Evolutionary conservation across 345 rosid species (phyloP).

Genomic region (Moricandia arvensis): DNA sequence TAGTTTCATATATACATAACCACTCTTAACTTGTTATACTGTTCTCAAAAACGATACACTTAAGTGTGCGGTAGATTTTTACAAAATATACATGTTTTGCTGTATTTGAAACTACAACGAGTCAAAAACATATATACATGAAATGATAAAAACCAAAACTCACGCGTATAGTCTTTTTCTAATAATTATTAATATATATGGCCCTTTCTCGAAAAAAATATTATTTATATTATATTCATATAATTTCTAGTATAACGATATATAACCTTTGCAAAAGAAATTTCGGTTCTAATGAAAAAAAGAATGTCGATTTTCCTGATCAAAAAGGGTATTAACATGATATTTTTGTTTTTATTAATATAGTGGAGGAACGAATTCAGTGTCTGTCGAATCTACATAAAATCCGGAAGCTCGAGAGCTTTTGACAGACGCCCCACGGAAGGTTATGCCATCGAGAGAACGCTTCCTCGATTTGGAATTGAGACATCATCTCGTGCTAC

Average conservation of each 20-base stretch:
- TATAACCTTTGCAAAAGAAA: neutral
- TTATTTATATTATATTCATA: neutral
- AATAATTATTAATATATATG: neutral
- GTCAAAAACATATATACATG: neutral
- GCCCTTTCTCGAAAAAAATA: too few species aligned
- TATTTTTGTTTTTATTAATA: neutral
- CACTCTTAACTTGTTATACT: neutral
- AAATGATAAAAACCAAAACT: neutral
- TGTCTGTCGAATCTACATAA: conserved; percentile 34
- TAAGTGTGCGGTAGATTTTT: neutral
- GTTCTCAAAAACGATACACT: neutral
- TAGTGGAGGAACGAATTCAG: conserved; percentile 31
- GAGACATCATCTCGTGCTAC: conserved; percentile 24
- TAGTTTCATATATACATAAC: neutral
- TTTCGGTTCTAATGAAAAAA: neutral
- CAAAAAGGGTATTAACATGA: neutral
- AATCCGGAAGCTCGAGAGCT: conserved; percentile 30
- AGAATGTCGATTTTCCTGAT: neutral
- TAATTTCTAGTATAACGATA: neutral
- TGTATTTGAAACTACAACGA: neutral
- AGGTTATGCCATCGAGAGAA: conserved; percentile 9
- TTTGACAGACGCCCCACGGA: conserved; percentile 34
- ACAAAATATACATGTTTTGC: neutral
- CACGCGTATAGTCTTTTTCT: neutral
- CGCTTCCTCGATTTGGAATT: conserved; percentile 7